phyloP scores from a whole-genome alignment of 176 grass and related monocot species.

The Saccharum officinarum region DNA sequence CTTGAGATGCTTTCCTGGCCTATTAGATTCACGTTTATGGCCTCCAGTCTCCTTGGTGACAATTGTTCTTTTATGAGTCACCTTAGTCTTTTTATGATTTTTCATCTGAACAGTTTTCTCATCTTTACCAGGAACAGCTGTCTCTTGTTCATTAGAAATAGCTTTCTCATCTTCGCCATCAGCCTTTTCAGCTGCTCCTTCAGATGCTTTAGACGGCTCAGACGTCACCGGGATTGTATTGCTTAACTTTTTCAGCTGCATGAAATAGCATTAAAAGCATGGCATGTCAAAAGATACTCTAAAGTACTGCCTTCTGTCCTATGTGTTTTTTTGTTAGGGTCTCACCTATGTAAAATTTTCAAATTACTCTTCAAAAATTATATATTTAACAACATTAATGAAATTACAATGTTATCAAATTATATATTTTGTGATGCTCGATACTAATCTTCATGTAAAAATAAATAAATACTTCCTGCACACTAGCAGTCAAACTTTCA shows the following conservation, averaged over 20 bases:
- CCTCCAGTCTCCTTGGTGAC: background rate
- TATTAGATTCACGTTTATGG: conserved; percentile 31
- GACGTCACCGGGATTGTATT: conserved; percentile 59
- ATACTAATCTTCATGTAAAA: background rate
- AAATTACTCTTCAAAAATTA: background rate
- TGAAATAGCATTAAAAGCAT: conserved; percentile 21
- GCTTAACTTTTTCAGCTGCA: conserved; percentile 92
- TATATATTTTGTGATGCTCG: background rate
- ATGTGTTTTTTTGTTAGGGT: background rate
- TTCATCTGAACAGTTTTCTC: conserved; percentile 22
- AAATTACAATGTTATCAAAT: background rate
- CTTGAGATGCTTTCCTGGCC: conserved; percentile 24
- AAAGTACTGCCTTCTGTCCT: background rate
- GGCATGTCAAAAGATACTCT: background rate
- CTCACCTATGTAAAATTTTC: background rate
- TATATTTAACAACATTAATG: background rate
- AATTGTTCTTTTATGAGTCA: background rate
- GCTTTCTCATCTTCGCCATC: conserved; percentile 44
- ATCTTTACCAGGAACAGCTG: conserved; percentile 12
- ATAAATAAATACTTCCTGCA: background rate
- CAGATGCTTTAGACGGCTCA: conserved; percentile 41
- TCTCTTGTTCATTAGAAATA: conserved; percentile 31
- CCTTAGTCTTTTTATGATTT: conserved; percentile 46
- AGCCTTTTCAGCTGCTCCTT: conserved; percentile 40
- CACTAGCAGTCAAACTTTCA: background rate